Percentiles rank a stretch among this genome's conserved stretches.
phyloP scores from a whole-genome alignment of 129 eudicot genomes.

The Chrysanthemum seticuspe region DNA sequence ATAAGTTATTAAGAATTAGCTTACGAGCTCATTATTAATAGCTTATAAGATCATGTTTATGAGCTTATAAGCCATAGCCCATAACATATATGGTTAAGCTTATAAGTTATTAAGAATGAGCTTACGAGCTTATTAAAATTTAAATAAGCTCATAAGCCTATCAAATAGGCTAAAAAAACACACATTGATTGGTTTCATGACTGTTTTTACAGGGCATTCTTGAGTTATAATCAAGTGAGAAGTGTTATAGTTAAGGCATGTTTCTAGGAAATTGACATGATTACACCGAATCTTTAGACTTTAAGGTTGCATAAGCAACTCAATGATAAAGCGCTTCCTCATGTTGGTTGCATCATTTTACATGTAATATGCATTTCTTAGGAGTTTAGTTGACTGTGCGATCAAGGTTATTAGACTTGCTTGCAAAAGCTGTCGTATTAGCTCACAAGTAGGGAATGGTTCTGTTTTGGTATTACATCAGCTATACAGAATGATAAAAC shows the following conservation, averaged over 20 bases:
- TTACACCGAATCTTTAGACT: not conserved
- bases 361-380: not conserved
- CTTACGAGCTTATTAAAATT: too few relatives aligned
- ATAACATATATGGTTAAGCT: too few relatives aligned
- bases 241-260: not conserved
- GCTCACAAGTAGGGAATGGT: not conserved
- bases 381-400: not conserved
- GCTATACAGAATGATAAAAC: slow-evolving; percentile 53
- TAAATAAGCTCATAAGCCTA: too few relatives aligned
- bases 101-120: too few relatives aligned
- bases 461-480: slow-evolving; percentile 32
- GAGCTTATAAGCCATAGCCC: too few relatives aligned
- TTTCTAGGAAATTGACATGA: not conserved
- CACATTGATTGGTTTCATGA: too few relatives aligned
- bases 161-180: too few relatives aligned
- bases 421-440: too few relatives aligned
- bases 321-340: not conserved
- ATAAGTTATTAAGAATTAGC: too few relatives aligned
- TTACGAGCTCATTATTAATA: too few relatives aligned
- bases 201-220: too few relatives aligned
- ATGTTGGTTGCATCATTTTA: not conserved
- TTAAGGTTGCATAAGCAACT: not conserved
- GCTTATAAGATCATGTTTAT: too few relatives aligned
- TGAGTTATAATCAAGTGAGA: not conserved
- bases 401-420: not conserved